phyloP scores from a whole-genome alignment of 495 filamentous ascomycete species.

The Neurospora sp. region DNA sequence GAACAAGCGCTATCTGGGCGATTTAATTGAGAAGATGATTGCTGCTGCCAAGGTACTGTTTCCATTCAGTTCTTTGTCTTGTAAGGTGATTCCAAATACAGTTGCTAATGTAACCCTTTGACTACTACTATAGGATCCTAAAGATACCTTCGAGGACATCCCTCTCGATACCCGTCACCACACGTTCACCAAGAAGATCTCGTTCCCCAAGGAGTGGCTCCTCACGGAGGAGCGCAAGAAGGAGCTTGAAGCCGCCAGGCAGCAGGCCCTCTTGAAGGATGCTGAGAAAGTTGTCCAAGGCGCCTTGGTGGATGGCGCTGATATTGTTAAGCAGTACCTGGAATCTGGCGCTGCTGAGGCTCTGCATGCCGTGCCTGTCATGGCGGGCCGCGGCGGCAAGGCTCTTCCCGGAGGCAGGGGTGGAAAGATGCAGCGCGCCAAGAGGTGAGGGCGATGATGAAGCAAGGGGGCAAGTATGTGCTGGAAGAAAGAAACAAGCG shows the following conservation, averaged over 20 bases:
- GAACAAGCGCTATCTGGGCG: constrained; percentile 90
- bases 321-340: constrained; percentile 38
- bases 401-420: neutral
- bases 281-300: constrained; percentile 35
- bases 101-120: neutral
- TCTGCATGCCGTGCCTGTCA: constrained; percentile 1
- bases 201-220: constrained; percentile 74
- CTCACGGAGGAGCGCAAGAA: constrained; percentile 59
- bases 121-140: constrained; percentile 40
- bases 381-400: neutral
- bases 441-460: neutral
- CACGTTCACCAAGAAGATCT: constrained; percentile 53
- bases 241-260: constrained; percentile 51
- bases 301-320: constrained; percentile 43
- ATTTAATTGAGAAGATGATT: constrained; percentile 64
- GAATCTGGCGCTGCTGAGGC: constrained; percentile 1
- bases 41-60: constrained; percentile 55
- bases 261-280: constrained; percentile 38
- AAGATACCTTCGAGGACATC: constrained; percentile 78
- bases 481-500: neutral
- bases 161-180: constrained; percentile 88
- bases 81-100: neutral
- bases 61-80: neutral
- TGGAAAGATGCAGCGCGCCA: neutral
- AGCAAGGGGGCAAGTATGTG: neutral